These are phyloP conservation scores for Ochromonas danica DNA, from an alignment of 108 stramenopile genomes.

Conservation along the genomic window DNA sequence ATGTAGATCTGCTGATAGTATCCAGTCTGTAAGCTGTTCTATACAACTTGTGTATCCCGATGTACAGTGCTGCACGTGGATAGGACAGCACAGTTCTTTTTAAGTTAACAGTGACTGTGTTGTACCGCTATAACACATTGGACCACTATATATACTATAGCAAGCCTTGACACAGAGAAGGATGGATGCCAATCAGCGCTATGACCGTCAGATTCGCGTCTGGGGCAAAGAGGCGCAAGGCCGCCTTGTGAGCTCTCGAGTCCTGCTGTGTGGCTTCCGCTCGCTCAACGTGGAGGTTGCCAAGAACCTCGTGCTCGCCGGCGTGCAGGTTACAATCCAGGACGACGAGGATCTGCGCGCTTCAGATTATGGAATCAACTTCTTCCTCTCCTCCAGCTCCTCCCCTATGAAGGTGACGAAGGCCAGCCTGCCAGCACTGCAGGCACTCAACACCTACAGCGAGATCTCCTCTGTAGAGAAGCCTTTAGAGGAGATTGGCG, in stretches of 20 bases:
- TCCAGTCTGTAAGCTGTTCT: too few relatives aligned
- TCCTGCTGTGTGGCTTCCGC: not conserved
- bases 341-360: not conserved
- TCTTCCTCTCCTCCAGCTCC: not conserved
- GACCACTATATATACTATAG: too few relatives aligned
- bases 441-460: not conserved
- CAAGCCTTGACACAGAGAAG: too few relatives aligned
- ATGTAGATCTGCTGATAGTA: not conserved
- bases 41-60: too few relatives aligned
- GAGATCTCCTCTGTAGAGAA: not conserved
- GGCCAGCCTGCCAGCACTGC: not conserved
- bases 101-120: too few relatives aligned
- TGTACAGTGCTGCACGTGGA: too few relatives aligned
- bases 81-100: too few relatives aligned
- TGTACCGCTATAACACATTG: too few relatives aligned
- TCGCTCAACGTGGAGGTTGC: slow-evolving; percentile 1
- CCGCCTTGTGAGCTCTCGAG: not conserved
- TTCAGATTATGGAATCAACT: not conserved
- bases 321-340: not conserved
- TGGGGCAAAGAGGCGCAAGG: slow-evolving; percentile 9
- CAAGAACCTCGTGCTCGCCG: slow-evolving; percentile 4
- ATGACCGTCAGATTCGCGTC: slow-evolving; percentile 10
- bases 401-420: not conserved
- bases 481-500: not conserved
- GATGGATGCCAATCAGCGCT: too few relatives aligned